Evolutionary conservation across 768 basidiomycete genomes (phyloP).

Genomic region (Pulveroboletus sp.): DNA sequence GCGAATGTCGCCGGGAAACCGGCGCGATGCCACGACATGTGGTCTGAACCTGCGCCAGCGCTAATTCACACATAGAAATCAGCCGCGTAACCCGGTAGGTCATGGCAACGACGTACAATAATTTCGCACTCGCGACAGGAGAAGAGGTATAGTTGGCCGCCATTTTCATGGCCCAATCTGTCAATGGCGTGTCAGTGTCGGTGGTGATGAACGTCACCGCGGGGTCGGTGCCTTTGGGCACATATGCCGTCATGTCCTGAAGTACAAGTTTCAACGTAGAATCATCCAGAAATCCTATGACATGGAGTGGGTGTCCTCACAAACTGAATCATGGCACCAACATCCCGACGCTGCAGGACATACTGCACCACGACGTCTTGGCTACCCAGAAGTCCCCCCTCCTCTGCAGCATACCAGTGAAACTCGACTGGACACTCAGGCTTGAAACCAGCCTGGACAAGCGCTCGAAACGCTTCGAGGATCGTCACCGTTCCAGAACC

Average conservation of each 20-base stretch:
- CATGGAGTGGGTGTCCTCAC: conserved; percentile 29
- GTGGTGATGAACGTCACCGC: conserved; percentile 31
- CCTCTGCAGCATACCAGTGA: conserved; percentile 85
- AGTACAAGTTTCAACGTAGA: no score
- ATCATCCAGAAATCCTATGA: no score
- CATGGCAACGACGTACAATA: conserved; percentile 28
- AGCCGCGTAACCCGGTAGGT: no score
- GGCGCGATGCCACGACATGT: conserved; percentile 44
- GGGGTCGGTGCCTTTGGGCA: conserved; percentile 8
- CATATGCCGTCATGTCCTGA: conserved; percentile 40
- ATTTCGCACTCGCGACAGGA: conserved; percentile 13
- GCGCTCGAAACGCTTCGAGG: conserved; percentile 70
- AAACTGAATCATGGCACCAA: conserved; percentile 50
- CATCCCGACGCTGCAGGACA: conserved; percentile 40
- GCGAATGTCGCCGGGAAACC: conserved; percentile 43
- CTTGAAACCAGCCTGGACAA: conserved; percentile 65
- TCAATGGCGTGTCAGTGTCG: conserved; percentile 45
- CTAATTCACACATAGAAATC: not conserved
- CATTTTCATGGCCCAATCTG: conserved; percentile 33
- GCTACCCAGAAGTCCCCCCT: conserved; percentile 23
- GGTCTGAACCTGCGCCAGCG: conserved; percentile 43
- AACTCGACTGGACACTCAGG: conserved; percentile 71
- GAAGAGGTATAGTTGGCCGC: conserved; percentile 30
- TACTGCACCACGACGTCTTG: conserved; percentile 54
- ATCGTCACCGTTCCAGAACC: conserved; percentile 75